A percentile compares a stretch with the other conserved stretches of the same genome.
Conservation (phyloP, 768 basidiomycete species). For the Suillus variegatus region DNA sequence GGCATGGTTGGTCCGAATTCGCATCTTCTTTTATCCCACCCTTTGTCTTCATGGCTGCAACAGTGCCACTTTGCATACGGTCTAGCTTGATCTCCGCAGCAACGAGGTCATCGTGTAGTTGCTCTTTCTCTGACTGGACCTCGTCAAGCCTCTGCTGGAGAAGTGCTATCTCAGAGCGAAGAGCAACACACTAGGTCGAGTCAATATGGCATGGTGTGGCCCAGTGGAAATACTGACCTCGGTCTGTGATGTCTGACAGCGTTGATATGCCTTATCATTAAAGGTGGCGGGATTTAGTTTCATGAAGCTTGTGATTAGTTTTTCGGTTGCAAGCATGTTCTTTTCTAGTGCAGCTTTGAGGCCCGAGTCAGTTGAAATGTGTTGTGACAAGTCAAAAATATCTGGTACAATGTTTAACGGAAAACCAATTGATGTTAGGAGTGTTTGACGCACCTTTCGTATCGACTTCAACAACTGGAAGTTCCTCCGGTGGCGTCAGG, state of each 20-base stretch:
- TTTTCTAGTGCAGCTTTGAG: conserved; percentile 49
- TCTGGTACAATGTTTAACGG: conserved; percentile 19
- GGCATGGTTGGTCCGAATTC: conserved; percentile 27
- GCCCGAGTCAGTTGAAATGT: conserved; percentile 30
- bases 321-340: conserved; percentile 58
- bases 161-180: conserved; percentile 59
- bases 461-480: conserved; percentile 43
- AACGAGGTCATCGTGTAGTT: conserved; percentile 51
- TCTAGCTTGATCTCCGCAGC: conserved; percentile 64
- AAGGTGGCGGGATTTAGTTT: conserved; percentile 34
- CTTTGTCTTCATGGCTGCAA: conserved; percentile 47
- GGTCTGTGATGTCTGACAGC: conserved; percentile 55
- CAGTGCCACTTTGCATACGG: conserved; percentile 55
- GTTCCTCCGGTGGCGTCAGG: conserved; percentile 53
- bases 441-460: conserved; percentile 37
- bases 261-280: conserved; percentile 42
- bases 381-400: conserved; percentile 34
- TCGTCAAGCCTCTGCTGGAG: conserved; percentile 52
- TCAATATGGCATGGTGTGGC: background rate
- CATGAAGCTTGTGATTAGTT: conserved; percentile 60
- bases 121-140: conserved; percentile 47
- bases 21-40: conserved; percentile 34
- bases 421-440: background rate
- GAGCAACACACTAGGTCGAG: conserved; percentile 49
- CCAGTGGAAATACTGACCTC: conserved; percentile 47